Evolutionary conservation across 306 rosid genomes (phyloP).

Genomic region (Malus domestica): DNA sequence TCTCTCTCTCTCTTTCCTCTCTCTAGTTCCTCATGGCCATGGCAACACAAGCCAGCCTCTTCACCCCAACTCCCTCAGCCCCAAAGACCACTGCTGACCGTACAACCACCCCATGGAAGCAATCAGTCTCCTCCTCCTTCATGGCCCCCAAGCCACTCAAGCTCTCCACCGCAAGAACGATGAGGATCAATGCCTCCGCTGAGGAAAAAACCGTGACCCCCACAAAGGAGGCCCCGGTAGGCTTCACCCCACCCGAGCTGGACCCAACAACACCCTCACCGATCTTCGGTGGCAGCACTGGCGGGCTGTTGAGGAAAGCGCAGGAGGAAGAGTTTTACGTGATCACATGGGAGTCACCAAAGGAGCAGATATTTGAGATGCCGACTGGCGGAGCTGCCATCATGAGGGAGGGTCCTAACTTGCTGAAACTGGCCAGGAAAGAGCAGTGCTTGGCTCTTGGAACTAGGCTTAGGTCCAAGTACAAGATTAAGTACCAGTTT

Average conservation of each 20-base stretch:
- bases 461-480: conserved; percentile 77
- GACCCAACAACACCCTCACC: conserved; percentile 98
- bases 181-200: conserved; percentile 34
- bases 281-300: conserved; percentile 91
- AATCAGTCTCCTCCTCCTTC: conserved; percentile 44
- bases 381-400: conserved; percentile 99
- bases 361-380: conserved; percentile 97
- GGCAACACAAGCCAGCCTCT: conserved; percentile 85
- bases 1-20: neutral
- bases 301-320: conserved; percentile 81
- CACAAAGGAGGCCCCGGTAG: conserved; percentile 54
- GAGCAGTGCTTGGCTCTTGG: conserved; percentile 99
- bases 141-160: conserved; percentile 38
- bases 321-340: conserved; percentile 95
- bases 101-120: conserved; percentile 52
- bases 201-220: conserved; percentile 26
- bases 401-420: conserved; percentile 87
- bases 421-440: conserved; percentile 82
- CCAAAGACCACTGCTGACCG: conserved; percentile 16
- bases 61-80: conserved; percentile 50
- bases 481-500: conserved; percentile 95
- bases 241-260: conserved; percentile 81
- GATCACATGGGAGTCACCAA: conserved; percentile 87
- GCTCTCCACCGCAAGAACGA: conserved; percentile 12
- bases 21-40: conserved; percentile 45